Conservation (phyloP, 225 moss, liverwort and hornwort species). For the Asterella californica region DNA sequence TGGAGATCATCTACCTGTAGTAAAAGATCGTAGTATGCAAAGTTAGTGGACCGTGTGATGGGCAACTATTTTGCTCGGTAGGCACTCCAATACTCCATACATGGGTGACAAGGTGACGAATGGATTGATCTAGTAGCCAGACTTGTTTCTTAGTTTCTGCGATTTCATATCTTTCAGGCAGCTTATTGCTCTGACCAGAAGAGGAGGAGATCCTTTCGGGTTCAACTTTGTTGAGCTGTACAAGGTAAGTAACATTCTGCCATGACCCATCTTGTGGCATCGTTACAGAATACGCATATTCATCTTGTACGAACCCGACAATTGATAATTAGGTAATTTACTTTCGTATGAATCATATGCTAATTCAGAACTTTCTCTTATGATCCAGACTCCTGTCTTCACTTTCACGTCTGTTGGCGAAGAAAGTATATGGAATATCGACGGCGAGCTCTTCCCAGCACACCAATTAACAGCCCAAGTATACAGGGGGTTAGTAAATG, state of each 20-base stretch:
- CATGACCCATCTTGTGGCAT: not conserved
- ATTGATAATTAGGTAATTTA: not conserved
- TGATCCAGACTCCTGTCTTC: conserved; percentile 75
- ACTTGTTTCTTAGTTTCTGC: not conserved
- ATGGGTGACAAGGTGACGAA: not conserved
- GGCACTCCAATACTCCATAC: no score
- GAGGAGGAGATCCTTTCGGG: conserved; percentile 81
- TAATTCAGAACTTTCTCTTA: not conserved
- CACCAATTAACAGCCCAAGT: conserved; percentile 79
- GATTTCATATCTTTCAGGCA: conserved; percentile 47
- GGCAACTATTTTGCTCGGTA: no score
- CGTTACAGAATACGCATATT: not conserved
- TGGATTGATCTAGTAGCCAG: not conserved
- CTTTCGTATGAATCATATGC: not conserved
- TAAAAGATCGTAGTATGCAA: no score
- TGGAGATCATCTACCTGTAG: no score
- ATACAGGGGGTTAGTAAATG: conserved; percentile 71
- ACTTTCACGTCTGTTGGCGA: conserved; percentile 66
- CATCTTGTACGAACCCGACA: not conserved
- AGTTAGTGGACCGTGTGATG: no score
- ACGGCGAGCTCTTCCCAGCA: conserved; percentile 89
- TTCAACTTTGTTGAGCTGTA: conserved; percentile 84
- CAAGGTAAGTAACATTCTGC: conserved; percentile 47
- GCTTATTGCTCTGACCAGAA: conserved; percentile 67
- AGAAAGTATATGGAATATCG: conserved; percentile 84